phyloP scores from a whole-genome alignment of 1,284 basidiomycete species.

The Naganishia cerealis region DNA sequence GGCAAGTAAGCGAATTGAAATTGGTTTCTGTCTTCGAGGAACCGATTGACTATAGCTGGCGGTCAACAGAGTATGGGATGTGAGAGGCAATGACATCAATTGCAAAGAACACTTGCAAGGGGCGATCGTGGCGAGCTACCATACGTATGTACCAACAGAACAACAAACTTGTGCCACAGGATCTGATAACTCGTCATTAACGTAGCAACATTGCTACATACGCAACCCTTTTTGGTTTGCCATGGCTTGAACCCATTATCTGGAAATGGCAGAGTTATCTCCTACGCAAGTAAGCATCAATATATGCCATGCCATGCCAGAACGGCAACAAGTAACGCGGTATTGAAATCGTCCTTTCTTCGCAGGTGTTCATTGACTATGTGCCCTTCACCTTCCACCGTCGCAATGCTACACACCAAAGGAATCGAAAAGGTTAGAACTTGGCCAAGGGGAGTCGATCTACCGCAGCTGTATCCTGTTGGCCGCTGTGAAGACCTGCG shows the following conservation, averaged over 20 bases:
- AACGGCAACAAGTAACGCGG: not conserved
- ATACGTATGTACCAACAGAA: conserved; percentile 53
- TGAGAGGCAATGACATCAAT: not conserved
- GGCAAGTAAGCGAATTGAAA: conserved; percentile 39
- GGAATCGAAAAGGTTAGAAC: conserved; percentile 57
- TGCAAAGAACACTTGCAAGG: conserved; percentile 42
- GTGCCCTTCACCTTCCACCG: conserved; percentile 60
- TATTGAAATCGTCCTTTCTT: not conserved
- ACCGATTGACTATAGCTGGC: not conserved
- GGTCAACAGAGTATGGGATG: conserved; percentile 18
- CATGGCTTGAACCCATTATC: conserved; percentile 58
- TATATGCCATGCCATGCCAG: no score
- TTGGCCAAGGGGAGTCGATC: conserved; percentile 60
- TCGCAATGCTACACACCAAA: conserved; percentile 56
- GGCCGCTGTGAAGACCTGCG: conserved; percentile 55
- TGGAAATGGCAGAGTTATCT: conserved; percentile 53
- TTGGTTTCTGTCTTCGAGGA: conserved; percentile 39
- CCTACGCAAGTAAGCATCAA: conserved; percentile 45
- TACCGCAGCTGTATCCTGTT: conserved; percentile 54
- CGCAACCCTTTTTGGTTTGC: conserved; percentile 59
- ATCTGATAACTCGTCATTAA: not conserved
- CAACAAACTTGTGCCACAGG: not conserved
- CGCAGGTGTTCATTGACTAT: conserved; percentile 56
- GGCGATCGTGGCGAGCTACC: conserved; percentile 60
- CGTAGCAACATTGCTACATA: conserved; percentile 58